phyloP scores from a whole-genome alignment of 208 protist species.

The Leptomonas seymouri region DNA sequence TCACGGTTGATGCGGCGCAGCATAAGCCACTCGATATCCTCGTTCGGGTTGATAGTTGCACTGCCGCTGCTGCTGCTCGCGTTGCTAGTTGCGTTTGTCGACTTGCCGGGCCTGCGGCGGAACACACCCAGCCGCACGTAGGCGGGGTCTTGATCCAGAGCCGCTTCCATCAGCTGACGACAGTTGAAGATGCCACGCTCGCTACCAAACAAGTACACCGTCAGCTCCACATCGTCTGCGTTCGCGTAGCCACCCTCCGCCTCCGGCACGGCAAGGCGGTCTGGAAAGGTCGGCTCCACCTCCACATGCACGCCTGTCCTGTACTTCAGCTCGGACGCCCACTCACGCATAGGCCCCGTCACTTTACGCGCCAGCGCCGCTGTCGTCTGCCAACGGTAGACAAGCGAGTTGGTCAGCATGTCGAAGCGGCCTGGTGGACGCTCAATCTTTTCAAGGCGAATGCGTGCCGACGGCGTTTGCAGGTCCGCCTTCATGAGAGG shows the following conservation, averaged over 20 bases:
- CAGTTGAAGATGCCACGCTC: slow-evolving; percentile 89
- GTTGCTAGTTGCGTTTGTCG: background rate
- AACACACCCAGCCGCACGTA: slow-evolving; percentile 91
- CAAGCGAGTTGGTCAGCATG: slow-evolving; percentile 88
- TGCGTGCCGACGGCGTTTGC: slow-evolving; percentile 32
- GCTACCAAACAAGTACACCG: slow-evolving; percentile 89
- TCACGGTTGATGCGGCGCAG: slow-evolving; percentile 92
- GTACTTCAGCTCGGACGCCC: slow-evolving; percentile 91
- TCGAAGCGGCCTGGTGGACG: slow-evolving; percentile 82
- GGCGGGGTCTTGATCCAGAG: slow-evolving; percentile 74
- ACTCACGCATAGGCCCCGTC: slow-evolving; percentile 89
- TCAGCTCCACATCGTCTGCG: slow-evolving; percentile 89
- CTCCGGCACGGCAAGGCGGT: slow-evolving; percentile 35
- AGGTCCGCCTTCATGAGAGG: slow-evolving; percentile 31
- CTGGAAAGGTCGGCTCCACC: slow-evolving; percentile 77
- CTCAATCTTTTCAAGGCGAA: slow-evolving; percentile 68
- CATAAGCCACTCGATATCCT: slow-evolving; percentile 84
- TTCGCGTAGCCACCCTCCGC: slow-evolving; percentile 59
- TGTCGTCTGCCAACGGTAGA: slow-evolving; percentile 88
- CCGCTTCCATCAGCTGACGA: slow-evolving; percentile 85
- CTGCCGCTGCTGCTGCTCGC: background rate
- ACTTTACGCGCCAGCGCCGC: slow-evolving; percentile 77
- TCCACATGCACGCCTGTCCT: slow-evolving; percentile 90
- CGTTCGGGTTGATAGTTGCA: background rate
- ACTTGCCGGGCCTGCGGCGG: slow-evolving; percentile 51